Conservation (phyloP, 352 stramenopile genomes). For the Phytophthora sansomeana region DNA sequence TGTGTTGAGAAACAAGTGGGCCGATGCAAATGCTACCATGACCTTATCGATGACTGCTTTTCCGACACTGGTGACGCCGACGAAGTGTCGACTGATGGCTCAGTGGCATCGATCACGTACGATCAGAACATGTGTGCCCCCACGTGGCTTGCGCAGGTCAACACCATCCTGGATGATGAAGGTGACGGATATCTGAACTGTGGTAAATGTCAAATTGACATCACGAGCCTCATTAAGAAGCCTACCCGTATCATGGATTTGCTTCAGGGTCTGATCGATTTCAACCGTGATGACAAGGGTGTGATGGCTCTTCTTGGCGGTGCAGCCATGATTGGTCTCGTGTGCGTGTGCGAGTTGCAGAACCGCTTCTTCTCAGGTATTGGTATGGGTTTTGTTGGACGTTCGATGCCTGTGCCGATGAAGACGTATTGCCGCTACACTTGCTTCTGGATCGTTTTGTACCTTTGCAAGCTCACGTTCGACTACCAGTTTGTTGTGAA, state of each 20-base stretch:
- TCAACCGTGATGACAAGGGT: slow-evolving; percentile 43
- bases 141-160: slow-evolving; percentile 51
- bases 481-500: slow-evolving; percentile 90
- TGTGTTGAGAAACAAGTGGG: slow-evolving; percentile 49
- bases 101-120: slow-evolving; percentile 43
- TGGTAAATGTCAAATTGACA: slow-evolving; percentile 69
- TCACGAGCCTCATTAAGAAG: slow-evolving; percentile 71
- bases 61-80: slow-evolving; percentile 49
- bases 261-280: slow-evolving; percentile 59
- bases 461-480: slow-evolving; percentile 82
- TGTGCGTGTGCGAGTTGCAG: slow-evolving; percentile 71
- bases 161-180: slow-evolving; percentile 58
- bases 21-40: slow-evolving; percentile 58
- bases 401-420: slow-evolving; percentile 79
- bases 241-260: slow-evolving; percentile 55
- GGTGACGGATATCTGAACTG: slow-evolving; percentile 75
- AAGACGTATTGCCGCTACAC: slow-evolving; percentile 80
- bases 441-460: slow-evolving; percentile 86
- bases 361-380: slow-evolving; percentile 82
- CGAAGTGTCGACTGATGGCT: slow-evolving; percentile 40
- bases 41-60: slow-evolving; percentile 56
- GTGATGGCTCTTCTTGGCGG: slow-evolving; percentile 47
- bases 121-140: slow-evolving; percentile 68
- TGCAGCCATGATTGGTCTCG: slow-evolving; percentile 65
- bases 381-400: slow-evolving; percentile 77